Percentiles rank a stretch among this genome's conserved stretches.
Conservation (phyloP, 495 filamentous ascomycete species). For the Penicillium cinerascens region DNA sequence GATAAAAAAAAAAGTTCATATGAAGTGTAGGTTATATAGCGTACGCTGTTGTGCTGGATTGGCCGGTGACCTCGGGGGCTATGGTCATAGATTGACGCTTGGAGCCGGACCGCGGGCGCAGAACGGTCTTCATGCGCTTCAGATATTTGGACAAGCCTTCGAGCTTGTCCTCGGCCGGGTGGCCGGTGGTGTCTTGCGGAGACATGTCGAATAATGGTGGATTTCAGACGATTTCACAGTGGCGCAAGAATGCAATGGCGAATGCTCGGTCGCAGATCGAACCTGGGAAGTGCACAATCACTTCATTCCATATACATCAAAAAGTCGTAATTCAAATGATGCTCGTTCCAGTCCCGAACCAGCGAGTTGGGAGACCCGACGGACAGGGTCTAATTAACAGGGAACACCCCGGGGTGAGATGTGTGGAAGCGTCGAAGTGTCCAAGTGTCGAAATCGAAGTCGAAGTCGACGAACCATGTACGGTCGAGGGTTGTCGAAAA, state of each 20-base stretch:
- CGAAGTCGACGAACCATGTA: background rate
- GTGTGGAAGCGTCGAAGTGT: background rate
- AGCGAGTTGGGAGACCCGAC: constrained; percentile 11
- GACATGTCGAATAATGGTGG: constrained; percentile 24
- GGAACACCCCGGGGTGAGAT: background rate
- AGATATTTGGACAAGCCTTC: constrained; percentile 61
- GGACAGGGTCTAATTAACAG: constrained; percentile 1
- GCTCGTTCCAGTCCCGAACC: background rate
- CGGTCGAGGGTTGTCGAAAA: background rate
- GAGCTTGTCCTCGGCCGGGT: constrained; percentile 47
- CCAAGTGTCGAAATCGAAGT: background rate
- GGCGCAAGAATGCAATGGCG: constrained; percentile 16
- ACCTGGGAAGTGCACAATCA: constrained; percentile 1
- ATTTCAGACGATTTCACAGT: constrained; percentile 4
- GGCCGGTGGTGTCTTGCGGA: constrained; percentile 17
- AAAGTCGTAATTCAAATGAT: background rate
- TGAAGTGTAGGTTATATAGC: constrained; percentile 7
- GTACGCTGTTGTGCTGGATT: constrained; percentile 27
- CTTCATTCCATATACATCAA: constrained; percentile 12
- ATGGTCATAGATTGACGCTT: constrained; percentile 34
- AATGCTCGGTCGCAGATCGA: constrained; percentile 16
- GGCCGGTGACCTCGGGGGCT: constrained; percentile 3
- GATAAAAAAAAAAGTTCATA: background rate
- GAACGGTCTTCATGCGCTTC: constrained; percentile 59
- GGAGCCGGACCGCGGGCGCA: constrained; percentile 50